Percentiles rank a stretch among this genome's conserved stretches.
These are phyloP conservation scores for Pichia sp. DNA, from an alignment of 1,139 yeast genomes.

Conservation along the genomic window DNA sequence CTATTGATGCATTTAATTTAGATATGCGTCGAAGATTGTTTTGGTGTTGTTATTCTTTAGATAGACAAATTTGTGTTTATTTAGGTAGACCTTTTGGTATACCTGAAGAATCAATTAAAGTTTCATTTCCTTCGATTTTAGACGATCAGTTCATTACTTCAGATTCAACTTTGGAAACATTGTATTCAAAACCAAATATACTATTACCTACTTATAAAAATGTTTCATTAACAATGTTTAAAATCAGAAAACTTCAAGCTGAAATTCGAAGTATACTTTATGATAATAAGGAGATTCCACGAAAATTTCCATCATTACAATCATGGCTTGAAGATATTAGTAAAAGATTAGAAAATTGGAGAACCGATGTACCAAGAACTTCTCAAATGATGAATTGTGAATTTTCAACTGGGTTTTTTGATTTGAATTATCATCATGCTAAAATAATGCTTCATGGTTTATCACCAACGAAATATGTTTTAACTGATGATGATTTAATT, in stretches of 20 bases:
- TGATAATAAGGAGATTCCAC: conserved; percentile 64
- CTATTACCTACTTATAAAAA: conserved; percentile 54
- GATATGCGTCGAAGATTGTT: conserved; percentile 75
- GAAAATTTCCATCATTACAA: conserved; percentile 47
- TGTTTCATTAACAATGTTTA: conserved; percentile 60
- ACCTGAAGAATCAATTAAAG: conserved; percentile 61
- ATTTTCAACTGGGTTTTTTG: conserved; percentile 64
- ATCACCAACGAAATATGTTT: conserved; percentile 59
- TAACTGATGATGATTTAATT: conserved; percentile 47
- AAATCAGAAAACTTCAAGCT: conserved; percentile 67
- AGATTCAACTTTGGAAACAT: conserved; percentile 18
- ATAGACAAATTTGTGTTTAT: conserved; percentile 70
- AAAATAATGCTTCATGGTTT: conserved; percentile 68
- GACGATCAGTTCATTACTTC: conserved; percentile 59
- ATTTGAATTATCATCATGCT: conserved; percentile 73
- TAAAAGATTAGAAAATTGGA: conserved; percentile 48
- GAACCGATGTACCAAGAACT: conserved; percentile 48
- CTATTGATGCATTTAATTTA: conserved; percentile 46
- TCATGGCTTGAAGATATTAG: conserved; percentile 48
- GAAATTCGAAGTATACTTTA: conserved; percentile 68
- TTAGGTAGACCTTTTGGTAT: conserved; percentile 70
- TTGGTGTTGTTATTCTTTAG: conserved; percentile 86
- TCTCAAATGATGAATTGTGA: conserved; percentile 63
- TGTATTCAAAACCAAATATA: conserved; percentile 31
- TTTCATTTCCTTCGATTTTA: conserved; percentile 62